These are phyloP conservation scores for Albizia julibrissin DNA, from an alignment of 306 rosid species.

Conservation along the genomic window DNA sequence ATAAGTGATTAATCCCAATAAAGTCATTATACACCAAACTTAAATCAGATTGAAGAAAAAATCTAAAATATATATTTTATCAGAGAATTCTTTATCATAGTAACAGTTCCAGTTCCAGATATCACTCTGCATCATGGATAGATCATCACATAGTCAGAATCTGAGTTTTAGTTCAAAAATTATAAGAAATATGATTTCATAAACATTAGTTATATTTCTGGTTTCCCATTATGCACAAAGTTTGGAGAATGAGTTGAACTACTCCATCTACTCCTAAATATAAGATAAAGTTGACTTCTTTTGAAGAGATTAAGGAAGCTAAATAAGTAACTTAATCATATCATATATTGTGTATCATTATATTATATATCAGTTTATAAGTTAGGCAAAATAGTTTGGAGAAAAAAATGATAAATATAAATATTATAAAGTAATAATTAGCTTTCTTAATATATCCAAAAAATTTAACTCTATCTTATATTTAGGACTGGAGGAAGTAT, in stretches of 20 bases:
- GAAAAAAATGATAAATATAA: no score
- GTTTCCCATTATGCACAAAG: background rate
- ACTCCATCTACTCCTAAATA: no score
- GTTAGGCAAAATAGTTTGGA: no score
- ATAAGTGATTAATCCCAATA: background rate
- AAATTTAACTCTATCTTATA: no score
- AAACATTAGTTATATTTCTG: background rate
- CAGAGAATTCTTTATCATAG: constrained; percentile 1
- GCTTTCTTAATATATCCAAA: no score
- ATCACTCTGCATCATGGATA: background rate
- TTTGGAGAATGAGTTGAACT: background rate
- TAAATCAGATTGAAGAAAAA: background rate
- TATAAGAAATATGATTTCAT: background rate
- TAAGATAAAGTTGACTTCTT: no score
- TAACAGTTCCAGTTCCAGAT: background rate
- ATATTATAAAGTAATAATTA: no score
- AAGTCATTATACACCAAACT: background rate
- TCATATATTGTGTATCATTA: no score
- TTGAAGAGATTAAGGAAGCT: no score
- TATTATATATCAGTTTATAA: no score
- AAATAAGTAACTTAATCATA: no score
- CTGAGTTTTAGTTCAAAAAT: background rate
- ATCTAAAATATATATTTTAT: background rate
- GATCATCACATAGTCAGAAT: background rate
- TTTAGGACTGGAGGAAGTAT: background rate